Conservation (phyloP, 1,284 basidiomycete species). For the Chalciporus sp. region DNA sequence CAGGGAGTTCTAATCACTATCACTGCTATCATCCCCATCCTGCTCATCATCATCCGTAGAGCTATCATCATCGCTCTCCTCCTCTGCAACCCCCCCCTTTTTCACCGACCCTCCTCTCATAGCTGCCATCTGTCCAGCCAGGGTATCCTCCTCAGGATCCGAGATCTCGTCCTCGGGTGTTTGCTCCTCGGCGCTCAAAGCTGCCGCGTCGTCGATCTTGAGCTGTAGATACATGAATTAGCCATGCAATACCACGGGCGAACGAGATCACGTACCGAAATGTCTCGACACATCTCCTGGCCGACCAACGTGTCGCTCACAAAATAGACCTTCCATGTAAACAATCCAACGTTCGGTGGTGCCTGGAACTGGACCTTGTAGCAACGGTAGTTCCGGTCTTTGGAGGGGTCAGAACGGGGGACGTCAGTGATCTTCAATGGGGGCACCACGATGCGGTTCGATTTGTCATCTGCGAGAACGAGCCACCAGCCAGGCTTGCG, state of each 20-base stretch:
- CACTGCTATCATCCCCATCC: constrained; percentile 23
- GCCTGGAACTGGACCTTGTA: constrained; percentile 96
- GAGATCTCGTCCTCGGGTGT: constrained; percentile 89
- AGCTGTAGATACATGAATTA: constrained; percentile 50
- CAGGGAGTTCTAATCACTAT: constrained; percentile 28
- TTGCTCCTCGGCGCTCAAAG: constrained; percentile 59
- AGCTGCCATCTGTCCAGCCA: constrained; percentile 98
- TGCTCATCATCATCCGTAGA: constrained; percentile 28
- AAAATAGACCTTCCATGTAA: constrained; percentile 88
- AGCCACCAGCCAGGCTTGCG: constrained; percentile 92
- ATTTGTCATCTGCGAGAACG: constrained; percentile 89
- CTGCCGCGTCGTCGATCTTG: constrained; percentile 76
- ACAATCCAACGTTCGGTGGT: constrained; percentile 81
- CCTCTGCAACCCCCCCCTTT: constrained; percentile 46
- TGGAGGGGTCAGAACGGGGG: constrained; percentile 61
- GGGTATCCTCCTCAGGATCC: constrained; percentile 91
- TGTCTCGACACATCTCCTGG: constrained; percentile 74
- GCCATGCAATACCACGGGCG: background rate
- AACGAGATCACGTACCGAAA: constrained; percentile 55
- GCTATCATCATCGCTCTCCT: constrained; percentile 51
- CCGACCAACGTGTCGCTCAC: constrained; percentile 90
- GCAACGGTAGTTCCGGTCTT: constrained; percentile 72
- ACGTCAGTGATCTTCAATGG: constrained; percentile 86
- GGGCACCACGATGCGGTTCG: constrained; percentile 88
- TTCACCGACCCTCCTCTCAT: constrained; percentile 94